Conservation (phyloP, 2,329 filamentous ascomycete species). For the Elsinoe batatas region DNA sequence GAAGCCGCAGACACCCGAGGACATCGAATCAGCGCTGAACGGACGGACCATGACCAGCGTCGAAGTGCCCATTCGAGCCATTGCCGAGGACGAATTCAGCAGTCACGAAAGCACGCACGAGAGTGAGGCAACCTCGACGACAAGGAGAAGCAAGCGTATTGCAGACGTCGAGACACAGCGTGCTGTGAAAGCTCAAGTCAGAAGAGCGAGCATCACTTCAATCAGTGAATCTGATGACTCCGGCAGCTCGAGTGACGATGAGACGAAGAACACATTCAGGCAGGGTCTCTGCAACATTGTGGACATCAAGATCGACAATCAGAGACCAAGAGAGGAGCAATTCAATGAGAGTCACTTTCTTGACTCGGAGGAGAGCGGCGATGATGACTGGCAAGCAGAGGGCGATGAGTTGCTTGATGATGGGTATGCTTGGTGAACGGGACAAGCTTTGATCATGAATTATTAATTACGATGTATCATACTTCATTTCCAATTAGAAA, state of each 20-base stretch:
- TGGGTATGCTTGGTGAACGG: slow-evolving; percentile 29
- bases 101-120: neutral
- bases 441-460: neutral
- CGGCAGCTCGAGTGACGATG: slow-evolving; percentile 28
- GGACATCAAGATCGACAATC: slow-evolving; percentile 64
- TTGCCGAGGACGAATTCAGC: slow-evolving; percentile 1
- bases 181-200: slow-evolving; percentile 16
- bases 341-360: slow-evolving; percentile 65
- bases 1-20: neutral
- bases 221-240: slow-evolving; percentile 18
- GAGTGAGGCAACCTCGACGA: neutral
- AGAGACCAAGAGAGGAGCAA: slow-evolving; percentile 58
- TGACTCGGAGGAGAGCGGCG: slow-evolving; percentile 48
- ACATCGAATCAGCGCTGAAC: neutral
- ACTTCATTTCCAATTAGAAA: neutral
- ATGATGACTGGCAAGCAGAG: slow-evolving; percentile 50
- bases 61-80: neutral
- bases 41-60: neutral
- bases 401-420: slow-evolving; percentile 38
- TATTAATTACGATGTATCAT: slow-evolving; percentile 3
- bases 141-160: slow-evolving; percentile 23
- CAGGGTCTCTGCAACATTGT: slow-evolving; percentile 65
- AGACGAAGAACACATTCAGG: slow-evolving; percentile 34
- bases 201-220: slow-evolving; percentile 6
- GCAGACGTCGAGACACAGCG: slow-evolving; percentile 18